Base-by-base conservation (phyloP, 2,329 filamentous ascomycete genomes). In the Xylaria hypoxylon region DNA sequence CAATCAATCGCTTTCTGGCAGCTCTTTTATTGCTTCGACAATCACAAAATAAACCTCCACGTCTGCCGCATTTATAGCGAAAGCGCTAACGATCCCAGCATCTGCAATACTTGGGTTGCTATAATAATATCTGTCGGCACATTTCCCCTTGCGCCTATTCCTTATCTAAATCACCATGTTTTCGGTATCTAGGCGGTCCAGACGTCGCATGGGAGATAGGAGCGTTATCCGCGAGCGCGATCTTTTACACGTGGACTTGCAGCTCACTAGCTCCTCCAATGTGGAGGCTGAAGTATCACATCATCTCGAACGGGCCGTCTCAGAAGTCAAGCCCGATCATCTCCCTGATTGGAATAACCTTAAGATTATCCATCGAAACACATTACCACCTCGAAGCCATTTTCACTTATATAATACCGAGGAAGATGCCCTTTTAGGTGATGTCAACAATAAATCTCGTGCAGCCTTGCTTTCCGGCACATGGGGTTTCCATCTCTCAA, bases 281-380 rank as follows among this genome's bases (percentile, higher is more conserved):
- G 33, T 62, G 11, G 33, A 24, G 17, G 11, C 24, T 13, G 22
- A 48, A 11, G 13, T 19, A 56, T 38, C 45, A n/a, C 52, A 26
- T 44, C 47, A 17, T 35, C n/a, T 19, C 10, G 52, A 47, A 7
- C 15, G 31, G 17, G 31, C 56, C 40, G 22, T 24, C 11, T 67
- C 68, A 35, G 72, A 73, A 28, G 63, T 76, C 48, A 66, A 76
- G 38, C 80, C 80, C 1, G 67, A 74, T 8, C 63, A 71, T 8
- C 55, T 77, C 5, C 87, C 87, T 0, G 87, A 90, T 73, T 90
- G 87, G 86, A 87, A 82, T 75, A 90, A 90, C 70, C 81, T 89
- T 63, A 73, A 81, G 3, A 80, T 90, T 33, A 80, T 90, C 17
- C 88, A 89, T 74, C 84, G 83, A 69, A 88, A 88, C 70, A 87